Evolutionary conservation across 2,329 filamentous ascomycete genomes (phyloP), one percentile per base, ranked within the genome.

Genomic region (Claviceps sp.): DNA sequence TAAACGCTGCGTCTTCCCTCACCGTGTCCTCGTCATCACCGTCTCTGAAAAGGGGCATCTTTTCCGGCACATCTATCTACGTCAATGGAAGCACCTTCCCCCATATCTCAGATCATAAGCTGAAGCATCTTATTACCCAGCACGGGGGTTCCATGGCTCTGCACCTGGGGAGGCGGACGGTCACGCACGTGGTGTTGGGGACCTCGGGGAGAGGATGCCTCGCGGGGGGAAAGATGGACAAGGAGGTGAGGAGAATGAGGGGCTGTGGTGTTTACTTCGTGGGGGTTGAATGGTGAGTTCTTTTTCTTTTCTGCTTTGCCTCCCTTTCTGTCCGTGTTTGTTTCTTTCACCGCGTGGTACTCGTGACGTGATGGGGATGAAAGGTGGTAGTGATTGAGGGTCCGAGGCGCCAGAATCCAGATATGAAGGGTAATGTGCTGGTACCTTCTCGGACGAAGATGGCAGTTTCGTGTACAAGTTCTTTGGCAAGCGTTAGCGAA

Each of bases 21-120:
- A 11, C 30, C 30, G 3, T 4, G 30, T 34, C 30, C 9, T 34
- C 9, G 11, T 34, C 30, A 4, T 34, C 8, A 34, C 3, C 16
- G 20, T 16, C 20, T 13, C 5, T 16, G 14, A 24, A 38, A 26
- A 51, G 48, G 5, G 62, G 71, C 47, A 77, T 94, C 50, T 90
- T 96, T 63, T 69, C 78, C 45, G 79, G 82, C 16, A 75, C 89
- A 22, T 82, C 79, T 49, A 77, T 95, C 60, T 93, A 91, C 69
- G 78, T 96, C 67, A 95, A 95, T 67, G 89, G 89, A 55, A 90
- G 86, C 58, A 95, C 89, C 2, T 77, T 82, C 54, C 89, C 90
- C 1, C 67, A 81, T 24, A 78, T 95, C 55, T 94, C 87, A 14
- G 90, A 96, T 66, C 87, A 95, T 70, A 85, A 80, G 63, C 77